Evolutionary conservation across 202 grass and related monocot species (phyloP).

Genomic region (Saccharum hybrid): DNA sequence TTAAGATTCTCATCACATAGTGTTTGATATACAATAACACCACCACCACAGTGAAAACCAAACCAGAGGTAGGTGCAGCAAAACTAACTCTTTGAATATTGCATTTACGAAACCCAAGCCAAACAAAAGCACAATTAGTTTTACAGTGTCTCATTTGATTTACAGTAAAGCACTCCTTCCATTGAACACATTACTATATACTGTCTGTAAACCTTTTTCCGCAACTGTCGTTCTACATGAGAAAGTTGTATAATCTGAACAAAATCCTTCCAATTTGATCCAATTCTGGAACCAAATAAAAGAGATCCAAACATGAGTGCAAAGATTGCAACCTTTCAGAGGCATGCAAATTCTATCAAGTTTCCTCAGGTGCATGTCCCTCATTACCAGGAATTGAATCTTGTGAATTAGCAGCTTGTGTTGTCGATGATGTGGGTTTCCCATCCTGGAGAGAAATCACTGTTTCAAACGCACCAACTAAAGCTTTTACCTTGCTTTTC

Average conservation of each 20-base stretch:
- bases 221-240: constrained; percentile 19
- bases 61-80: constrained; percentile 10
- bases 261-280: constrained; percentile 37
- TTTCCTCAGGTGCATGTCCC: constrained; percentile 30
- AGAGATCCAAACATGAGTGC: constrained; percentile 5
- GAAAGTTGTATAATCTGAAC: constrained; percentile 35
- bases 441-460: constrained; percentile 92
- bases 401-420: constrained; percentile 40
- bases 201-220: constrained; percentile 29
- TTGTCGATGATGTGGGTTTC: constrained; percentile 56
- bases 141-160: constrained; percentile 24
- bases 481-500: constrained; percentile 93
- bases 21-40: background rate
- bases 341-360: constrained; percentile 28
- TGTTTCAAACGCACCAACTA: constrained; percentile 96
- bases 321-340: constrained; percentile 22
- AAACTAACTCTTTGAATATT: constrained; percentile 27
- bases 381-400: constrained; percentile 38
- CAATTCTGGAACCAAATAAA: background rate
- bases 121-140: constrained; percentile 36
- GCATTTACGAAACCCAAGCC: constrained; percentile 30
- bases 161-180: constrained; percentile 17
- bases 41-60: constrained; percentile 15
- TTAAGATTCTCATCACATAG: background rate
- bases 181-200: constrained; percentile 24